Percentiles rank a stretch among this genome's conserved stretches.
Conservation (phyloP, 345 rosid species). For the Lepidium africanum region DNA sequence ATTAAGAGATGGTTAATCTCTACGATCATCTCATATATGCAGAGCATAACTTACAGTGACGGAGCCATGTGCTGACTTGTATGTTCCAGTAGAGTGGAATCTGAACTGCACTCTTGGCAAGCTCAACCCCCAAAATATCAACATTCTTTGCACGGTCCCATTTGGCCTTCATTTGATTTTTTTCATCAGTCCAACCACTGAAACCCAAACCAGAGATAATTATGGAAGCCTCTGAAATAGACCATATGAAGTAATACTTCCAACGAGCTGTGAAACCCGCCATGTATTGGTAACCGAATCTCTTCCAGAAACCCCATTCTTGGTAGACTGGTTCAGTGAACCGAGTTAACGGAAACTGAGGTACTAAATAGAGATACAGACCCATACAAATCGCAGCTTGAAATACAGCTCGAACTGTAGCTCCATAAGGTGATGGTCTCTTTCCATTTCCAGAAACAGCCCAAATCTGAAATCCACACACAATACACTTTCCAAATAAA, state of each 20-base stretch:
- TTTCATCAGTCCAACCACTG: conserved; percentile 80
- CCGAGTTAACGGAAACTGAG: conserved; percentile 56
- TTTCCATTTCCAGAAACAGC: conserved; percentile 41
- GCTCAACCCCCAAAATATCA: conserved; percentile 76
- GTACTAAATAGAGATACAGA: conserved; percentile 65
- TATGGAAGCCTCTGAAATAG: conserved; percentile 84
- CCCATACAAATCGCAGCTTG: conserved; percentile 88
- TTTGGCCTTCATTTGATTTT: conserved; percentile 56
- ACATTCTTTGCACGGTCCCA: conserved; percentile 96
- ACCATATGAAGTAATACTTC: conserved; percentile 99
- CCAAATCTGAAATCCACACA: conserved; percentile 53
- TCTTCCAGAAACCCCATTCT: conserved; percentile 86
- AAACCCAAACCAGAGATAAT: conserved; percentile 90
- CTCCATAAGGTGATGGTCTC: conserved; percentile 52
- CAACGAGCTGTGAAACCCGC: conserved; percentile 77
- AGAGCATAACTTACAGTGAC: conserved; percentile 66
- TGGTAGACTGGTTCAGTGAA: conserved; percentile 66
- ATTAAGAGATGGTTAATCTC: background rate
- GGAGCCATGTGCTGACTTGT: conserved; percentile 99
- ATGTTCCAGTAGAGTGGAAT: conserved; percentile 93
- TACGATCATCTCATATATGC: background rate
- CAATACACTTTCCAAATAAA: background rate
- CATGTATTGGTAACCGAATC: conserved; percentile 78
- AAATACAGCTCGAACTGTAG: conserved; percentile 57
- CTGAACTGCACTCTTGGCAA: conserved; percentile 72